Conservation (phyloP, 164 flowering plant species). For the Vitis labrusca region DNA sequence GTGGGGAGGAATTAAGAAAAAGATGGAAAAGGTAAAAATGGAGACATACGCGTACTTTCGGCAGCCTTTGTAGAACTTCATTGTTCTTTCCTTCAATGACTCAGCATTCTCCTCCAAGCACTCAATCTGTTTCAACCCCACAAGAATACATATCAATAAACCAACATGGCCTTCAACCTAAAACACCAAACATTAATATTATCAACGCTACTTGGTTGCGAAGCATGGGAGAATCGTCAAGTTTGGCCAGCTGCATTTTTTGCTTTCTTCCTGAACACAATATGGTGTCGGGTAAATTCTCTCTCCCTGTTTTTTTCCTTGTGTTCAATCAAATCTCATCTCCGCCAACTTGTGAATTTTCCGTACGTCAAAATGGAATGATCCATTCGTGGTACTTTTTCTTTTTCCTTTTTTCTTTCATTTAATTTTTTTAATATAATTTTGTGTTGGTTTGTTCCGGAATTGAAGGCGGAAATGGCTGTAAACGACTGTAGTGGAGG, state of each 20-base stretch:
- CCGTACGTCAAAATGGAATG: too few species aligned
- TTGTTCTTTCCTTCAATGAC: conserved; percentile 70
- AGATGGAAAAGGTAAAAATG: neutral
- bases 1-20: neutral
- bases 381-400: too few species aligned
- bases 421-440: too few species aligned
- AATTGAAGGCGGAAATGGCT: too few species aligned
- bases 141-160: neutral
- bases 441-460: too few species aligned
- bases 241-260: conserved; percentile 41
- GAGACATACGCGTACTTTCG: conserved; percentile 87
- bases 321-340: too few species aligned
- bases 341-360: too few species aligned
- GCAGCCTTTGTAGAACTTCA: conserved; percentile 90
- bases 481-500: too few species aligned
- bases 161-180: too few species aligned
- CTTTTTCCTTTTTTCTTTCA: too few species aligned
- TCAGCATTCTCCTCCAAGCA: conserved; percentile 85
- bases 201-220: conserved; percentile 42
- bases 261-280: conserved; percentile 5
- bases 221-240: conserved; percentile 71
- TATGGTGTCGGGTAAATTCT: neutral
- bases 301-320: neutral
- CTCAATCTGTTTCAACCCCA: conserved; percentile 59
- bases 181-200: neutral